Conservation (phyloP, 352 stramenopile genomes). For the Globisporangium cystogenes region DNA sequence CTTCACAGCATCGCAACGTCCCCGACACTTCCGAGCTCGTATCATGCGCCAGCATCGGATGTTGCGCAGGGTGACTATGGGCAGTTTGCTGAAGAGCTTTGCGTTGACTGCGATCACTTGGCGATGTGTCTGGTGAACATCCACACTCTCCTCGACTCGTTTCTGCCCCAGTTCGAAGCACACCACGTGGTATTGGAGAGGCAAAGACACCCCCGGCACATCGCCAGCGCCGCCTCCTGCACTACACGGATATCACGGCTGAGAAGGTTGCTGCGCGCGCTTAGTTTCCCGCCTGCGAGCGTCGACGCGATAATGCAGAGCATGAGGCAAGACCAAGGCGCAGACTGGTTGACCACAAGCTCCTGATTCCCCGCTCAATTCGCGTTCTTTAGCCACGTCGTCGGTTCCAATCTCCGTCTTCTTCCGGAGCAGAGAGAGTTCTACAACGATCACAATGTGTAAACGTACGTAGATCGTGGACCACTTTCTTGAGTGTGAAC, state of each 20-base stretch:
- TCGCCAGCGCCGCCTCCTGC: background rate
- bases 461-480: no score
- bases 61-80: background rate
- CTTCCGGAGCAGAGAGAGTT: no score
- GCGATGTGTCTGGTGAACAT: constrained; percentile 56
- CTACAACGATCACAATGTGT: no score
- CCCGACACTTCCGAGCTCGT: constrained; percentile 5
- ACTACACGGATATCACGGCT: constrained; percentile 8
- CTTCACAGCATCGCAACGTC: constrained; percentile 13
- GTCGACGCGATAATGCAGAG: constrained; percentile 24
- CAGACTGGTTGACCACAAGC: constrained; percentile 30
- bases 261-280: constrained; percentile 26
- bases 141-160: constrained; percentile 47
- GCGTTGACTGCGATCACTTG: constrained; percentile 38
- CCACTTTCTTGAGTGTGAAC: no score
- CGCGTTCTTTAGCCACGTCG: no score
- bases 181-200: constrained; percentile 8
- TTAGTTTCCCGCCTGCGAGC: constrained; percentile 37
- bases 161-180: constrained; percentile 23
- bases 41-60: background rate
- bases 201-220: background rate
- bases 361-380: no score
- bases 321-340: constrained; percentile 12
- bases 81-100: no score
- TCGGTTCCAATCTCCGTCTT: no score